These are phyloP conservation scores for Alternaria longipes DNA, from an alignment of 2,329 filamentous ascomycete genomes.

Conservation along the genomic window DNA sequence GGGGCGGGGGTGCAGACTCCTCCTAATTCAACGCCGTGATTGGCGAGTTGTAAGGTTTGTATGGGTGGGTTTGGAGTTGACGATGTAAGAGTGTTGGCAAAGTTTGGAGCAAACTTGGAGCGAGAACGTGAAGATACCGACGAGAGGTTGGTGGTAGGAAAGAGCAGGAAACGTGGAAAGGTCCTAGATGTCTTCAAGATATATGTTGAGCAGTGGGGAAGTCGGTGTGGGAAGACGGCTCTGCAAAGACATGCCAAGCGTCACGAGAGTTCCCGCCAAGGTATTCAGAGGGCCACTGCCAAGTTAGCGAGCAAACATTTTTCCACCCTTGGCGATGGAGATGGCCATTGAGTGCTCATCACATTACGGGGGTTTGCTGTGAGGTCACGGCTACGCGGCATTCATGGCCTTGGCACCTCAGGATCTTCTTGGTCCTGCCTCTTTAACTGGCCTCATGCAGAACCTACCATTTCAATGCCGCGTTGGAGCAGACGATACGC, in stretches of 20 bases:
- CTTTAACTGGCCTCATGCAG: background rate
- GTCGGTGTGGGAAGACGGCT: constrained; percentile 6
- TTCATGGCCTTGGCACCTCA: constrained; percentile 8
- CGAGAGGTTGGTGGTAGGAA: background rate
- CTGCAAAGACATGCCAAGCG: constrained; percentile 10
- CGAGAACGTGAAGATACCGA: background rate
- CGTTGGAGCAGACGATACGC: constrained; percentile 6
- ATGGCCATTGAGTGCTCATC: constrained; percentile 11
- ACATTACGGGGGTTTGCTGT: background rate
- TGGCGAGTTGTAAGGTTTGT: constrained; percentile 24
- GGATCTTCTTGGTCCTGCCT: constrained; percentile 7
- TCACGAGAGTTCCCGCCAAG: constrained; percentile 6
- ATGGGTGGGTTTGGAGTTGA: background rate
- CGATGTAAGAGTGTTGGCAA: constrained; percentile 5
- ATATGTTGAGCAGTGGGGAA: constrained; percentile 1
- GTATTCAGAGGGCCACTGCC: constrained; percentile 5
- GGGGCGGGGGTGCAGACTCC: constrained; percentile 41
- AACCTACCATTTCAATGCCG: background rate
- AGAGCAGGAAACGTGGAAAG: background rate
- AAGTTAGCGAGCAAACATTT: constrained; percentile 6
- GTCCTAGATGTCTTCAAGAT: background rate
- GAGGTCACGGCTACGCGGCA: constrained; percentile 11
- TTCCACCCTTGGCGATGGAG: constrained; percentile 9
- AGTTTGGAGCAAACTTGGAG: constrained; percentile 2
- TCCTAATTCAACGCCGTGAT: constrained; percentile 36